Conservation (phyloP, 805 yeast genomes). For the Hanseniaspora jakobsenii region DNA sequence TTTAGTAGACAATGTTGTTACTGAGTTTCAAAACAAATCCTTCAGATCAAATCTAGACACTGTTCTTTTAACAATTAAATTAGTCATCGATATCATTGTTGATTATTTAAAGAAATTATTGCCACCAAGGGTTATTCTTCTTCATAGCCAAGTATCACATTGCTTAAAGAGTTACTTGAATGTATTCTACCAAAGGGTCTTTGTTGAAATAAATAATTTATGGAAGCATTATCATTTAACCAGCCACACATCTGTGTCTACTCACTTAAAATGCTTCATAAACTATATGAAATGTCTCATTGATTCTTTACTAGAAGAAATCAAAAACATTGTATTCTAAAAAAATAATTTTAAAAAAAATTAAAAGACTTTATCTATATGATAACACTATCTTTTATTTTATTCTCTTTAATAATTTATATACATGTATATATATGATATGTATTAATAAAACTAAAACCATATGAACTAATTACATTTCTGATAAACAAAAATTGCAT, state of each 20-base stretch:
- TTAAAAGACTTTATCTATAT: no score
- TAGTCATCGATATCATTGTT: conserved; percentile 1
- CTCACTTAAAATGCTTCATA: not conserved
- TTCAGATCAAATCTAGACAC: conserved; percentile 2
- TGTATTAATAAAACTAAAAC: not conserved
- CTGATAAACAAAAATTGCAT: no score
- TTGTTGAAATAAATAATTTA: conserved; percentile 6
- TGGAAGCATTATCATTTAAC: conserved; percentile 6
- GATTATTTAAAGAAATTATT: conserved; percentile 1
- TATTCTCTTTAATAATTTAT: no score
- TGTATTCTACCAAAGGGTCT: conserved; percentile 12
- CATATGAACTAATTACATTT: no score
- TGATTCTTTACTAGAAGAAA: conserved; percentile 9
- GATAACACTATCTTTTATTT: no score
- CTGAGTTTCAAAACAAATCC: not conserved
- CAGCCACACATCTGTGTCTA: conserved; percentile 1
- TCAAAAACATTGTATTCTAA: conserved; percentile 11
- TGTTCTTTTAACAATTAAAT: not conserved
- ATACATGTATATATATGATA: no score
- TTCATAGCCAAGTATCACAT: not conserved
- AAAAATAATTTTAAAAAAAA: no score
- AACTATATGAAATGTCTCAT: not conserved
- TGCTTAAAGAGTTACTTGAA: not conserved
- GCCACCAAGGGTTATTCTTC: not conserved
- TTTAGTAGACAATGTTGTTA: conserved; percentile 5